Evolutionary conservation across 179 eudicot genomes (phyloP).

Genomic region (Patellifolia procumbens): DNA sequence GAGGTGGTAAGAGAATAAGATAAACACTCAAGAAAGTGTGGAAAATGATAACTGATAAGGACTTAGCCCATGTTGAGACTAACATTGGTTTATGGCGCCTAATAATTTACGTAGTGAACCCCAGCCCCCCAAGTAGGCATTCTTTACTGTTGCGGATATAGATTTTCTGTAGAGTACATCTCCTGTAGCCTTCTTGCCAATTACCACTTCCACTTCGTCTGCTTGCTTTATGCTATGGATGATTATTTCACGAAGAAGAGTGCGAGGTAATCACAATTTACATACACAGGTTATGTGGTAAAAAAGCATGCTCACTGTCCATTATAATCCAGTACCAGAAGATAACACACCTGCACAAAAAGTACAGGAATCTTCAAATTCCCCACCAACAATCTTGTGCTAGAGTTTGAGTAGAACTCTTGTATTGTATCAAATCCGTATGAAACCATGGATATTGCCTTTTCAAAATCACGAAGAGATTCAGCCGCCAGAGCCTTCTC

Average conservation of each 20-base stretch:
- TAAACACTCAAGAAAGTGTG: not conserved
- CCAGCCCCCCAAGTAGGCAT: not conserved
- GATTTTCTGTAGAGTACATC: not conserved
- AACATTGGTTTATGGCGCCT: not conserved
- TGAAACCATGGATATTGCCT: constrained; percentile 79
- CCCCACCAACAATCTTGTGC: constrained; percentile 63
- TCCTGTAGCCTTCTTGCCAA: not conserved
- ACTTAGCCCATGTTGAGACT: not conserved
- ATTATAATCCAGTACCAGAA: not conserved
- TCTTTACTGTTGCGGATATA: not conserved
- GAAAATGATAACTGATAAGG: not conserved
- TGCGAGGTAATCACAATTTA: not conserved
- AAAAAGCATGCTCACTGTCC: not conserved
- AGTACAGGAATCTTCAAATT: constrained; percentile 88
- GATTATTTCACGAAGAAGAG: not conserved
- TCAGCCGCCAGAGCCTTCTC: constrained; percentile 68
- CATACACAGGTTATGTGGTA: not conserved
- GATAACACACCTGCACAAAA: constrained; percentile 68
- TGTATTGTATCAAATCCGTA: constrained; percentile 72
- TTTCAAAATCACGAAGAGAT: constrained; percentile 79
- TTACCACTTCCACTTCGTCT: not conserved
- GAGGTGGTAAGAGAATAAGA: not conserved
- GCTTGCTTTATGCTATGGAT: not conserved
- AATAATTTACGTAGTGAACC: not conserved
- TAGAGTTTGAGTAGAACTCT: constrained; percentile 75